phyloP scores from a whole-genome alignment of 345 rosid species.

The Linum usitatissimum region DNA sequence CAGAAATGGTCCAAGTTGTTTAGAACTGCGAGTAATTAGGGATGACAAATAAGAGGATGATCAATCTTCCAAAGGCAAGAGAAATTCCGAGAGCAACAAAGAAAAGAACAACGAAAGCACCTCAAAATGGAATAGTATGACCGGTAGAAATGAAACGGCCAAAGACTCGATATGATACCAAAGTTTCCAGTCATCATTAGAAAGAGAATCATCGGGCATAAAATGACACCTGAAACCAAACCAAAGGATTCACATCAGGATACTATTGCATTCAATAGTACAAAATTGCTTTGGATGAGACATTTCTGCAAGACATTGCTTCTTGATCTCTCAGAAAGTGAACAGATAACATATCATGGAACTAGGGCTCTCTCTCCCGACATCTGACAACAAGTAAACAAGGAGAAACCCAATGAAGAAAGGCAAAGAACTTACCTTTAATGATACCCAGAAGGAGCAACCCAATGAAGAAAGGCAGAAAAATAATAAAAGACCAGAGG shows the following conservation, averaged over 20 bases:
- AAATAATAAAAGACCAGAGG: conserved; percentile 54
- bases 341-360: too few species aligned
- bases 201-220: conserved; percentile 65
- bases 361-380: neutral
- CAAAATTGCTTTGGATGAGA: too few species aligned
- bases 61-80: conserved; percentile 2
- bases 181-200: conserved; percentile 62
- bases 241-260: neutral
- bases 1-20: conserved; percentile 58
- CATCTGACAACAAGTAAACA: neutral
- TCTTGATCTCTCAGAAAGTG: too few species aligned
- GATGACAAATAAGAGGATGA: conserved; percentile 15
- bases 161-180: conserved; percentile 54
- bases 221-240: conserved; percentile 44
- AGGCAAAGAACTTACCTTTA: conserved; percentile 38
- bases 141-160: conserved; percentile 50
- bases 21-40: conserved; percentile 42
- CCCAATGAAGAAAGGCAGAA: conserved; percentile 75
- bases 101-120: conserved; percentile 28
- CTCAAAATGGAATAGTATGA: conserved; percentile 62
- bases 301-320: too few species aligned
- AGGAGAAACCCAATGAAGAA: neutral
- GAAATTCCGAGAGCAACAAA: conserved; percentile 5
- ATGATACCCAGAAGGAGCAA: conserved; percentile 59
- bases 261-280: neutral